Conservation (phyloP, 805 yeast genomes). For the Teunomyces lycoperdinae region DNA sequence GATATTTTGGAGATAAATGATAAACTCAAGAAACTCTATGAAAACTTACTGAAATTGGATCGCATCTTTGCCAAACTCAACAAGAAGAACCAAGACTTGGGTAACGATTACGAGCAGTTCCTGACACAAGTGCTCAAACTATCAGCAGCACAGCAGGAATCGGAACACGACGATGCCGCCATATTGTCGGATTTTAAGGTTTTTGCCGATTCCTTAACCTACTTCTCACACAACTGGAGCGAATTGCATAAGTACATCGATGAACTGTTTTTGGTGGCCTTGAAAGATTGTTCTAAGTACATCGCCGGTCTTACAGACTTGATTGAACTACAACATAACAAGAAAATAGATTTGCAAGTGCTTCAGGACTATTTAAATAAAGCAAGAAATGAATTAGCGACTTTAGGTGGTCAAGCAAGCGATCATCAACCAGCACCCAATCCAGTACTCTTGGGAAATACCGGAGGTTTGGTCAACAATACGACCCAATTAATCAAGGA, state of each 20-base stretch:
- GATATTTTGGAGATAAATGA: constrained; percentile 63
- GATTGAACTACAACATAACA: constrained; percentile 83
- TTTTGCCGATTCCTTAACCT: constrained; percentile 36
- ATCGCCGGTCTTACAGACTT: constrained; percentile 47
- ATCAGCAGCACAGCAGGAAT: constrained; percentile 49
- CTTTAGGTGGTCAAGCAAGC: constrained; percentile 17
- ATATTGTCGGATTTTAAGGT: constrained; percentile 32
- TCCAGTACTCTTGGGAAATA: constrained; percentile 22
- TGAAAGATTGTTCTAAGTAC: constrained; percentile 84
- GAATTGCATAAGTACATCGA: constrained; percentile 54
- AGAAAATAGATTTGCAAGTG: constrained; percentile 87
- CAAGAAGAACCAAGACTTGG: constrained; percentile 68
- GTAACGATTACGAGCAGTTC: constrained; percentile 70
- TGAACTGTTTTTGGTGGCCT: constrained; percentile 73
- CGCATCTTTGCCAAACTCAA: constrained; percentile 71
- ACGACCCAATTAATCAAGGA: constrained; percentile 48
- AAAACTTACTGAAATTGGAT: constrained; percentile 76
- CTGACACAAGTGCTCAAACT: constrained; percentile 67
- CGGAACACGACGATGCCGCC: constrained; percentile 9
- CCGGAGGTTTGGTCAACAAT: constrained; percentile 37
- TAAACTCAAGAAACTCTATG: constrained; percentile 78
- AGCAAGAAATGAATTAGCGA: constrained; percentile 61
- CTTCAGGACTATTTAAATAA: constrained; percentile 73
- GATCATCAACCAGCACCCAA: constrained; percentile 14
- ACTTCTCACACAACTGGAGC: constrained; percentile 40